Evolutionary conservation across 345 rosid genomes (phyloP).

Genomic region (Pseudoturritis turrita): DNA sequence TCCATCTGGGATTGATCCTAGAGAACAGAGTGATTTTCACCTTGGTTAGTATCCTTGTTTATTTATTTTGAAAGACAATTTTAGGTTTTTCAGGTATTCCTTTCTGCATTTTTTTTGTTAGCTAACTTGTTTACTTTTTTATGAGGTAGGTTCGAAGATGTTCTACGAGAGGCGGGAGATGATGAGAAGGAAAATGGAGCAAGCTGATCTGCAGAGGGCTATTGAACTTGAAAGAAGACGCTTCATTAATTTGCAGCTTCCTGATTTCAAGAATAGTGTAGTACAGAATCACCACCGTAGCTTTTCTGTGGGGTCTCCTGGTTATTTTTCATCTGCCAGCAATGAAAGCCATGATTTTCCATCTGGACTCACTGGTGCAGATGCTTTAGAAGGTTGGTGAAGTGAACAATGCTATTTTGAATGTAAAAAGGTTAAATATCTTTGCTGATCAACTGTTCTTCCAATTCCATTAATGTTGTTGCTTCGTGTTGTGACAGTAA

Average conservation of each 20-base stretch:
- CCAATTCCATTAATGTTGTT: background rate
- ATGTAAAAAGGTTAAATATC: background rate
- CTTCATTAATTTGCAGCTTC: constrained; percentile 73
- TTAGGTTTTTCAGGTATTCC: background rate
- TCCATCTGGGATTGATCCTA: constrained; percentile 57
- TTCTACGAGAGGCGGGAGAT: constrained; percentile 51
- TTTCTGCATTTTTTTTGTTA: background rate
- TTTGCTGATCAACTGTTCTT: background rate
- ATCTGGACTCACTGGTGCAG: constrained; percentile 38
- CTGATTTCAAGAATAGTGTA: constrained; percentile 51
- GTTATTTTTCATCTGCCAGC: constrained; percentile 29
- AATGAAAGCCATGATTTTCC: constrained; percentile 32
- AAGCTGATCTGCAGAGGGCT: constrained; percentile 50
- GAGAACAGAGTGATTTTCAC: constrained; percentile 58
- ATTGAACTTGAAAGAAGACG: constrained; percentile 87
- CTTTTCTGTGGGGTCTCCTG: constrained; percentile 65
- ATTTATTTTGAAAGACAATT: background rate
- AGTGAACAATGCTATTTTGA: background rate
- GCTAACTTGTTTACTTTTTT: background rate
- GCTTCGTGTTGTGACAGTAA: constrained; percentile 25
- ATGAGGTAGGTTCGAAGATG: constrained; percentile 50
- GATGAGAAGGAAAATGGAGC: constrained; percentile 77
- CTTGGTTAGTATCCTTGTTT: constrained; percentile 47
- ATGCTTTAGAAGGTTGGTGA: constrained; percentile 43
- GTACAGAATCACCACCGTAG: constrained; percentile 57